Evolutionary conservation across 2,329 filamentous ascomycete genomes (phyloP).

Genomic region (Arthrinium phaeospermum): DNA sequence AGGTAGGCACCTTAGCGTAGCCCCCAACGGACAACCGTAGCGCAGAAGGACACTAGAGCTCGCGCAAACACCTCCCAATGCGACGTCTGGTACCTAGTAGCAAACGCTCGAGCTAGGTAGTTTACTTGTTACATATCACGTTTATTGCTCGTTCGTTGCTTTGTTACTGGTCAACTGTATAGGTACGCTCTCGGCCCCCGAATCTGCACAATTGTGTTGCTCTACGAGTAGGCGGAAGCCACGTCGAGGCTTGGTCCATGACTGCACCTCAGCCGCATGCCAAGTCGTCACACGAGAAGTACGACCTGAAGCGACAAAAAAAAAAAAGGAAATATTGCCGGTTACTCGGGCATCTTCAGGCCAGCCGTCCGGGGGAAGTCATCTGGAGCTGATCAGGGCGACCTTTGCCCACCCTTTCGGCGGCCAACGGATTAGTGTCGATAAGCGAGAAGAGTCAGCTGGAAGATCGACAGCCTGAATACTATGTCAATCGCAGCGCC

Average conservation of each 20-base stretch:
- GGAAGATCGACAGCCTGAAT: background rate
- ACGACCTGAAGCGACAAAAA: background rate
- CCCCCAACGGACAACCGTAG: slow-evolving; percentile 10
- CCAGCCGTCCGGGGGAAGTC: background rate
- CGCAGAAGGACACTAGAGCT: background rate
- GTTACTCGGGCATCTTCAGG: background rate
- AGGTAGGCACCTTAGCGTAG: background rate
- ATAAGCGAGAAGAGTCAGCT: background rate
- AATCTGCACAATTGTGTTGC: background rate
- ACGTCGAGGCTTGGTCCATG: background rate
- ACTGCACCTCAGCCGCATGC: slow-evolving; percentile 4
- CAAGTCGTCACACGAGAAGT: background rate
- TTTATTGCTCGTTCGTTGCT: background rate
- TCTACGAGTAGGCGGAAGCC: background rate
- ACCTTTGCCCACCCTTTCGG: background rate
- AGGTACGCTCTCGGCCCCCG: background rate
- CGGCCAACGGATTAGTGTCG: background rate
- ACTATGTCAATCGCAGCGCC: background rate
- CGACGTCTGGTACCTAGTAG: background rate
- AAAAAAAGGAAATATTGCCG: background rate
- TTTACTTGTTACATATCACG: background rate
- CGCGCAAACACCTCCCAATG: background rate
- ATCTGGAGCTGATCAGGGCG: background rate
- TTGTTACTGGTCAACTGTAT: background rate
- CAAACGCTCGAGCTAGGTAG: background rate